phyloP scores from a whole-genome alignment of 805 yeast species.

The Wickerhamiella vanderwaltii region DNA sequence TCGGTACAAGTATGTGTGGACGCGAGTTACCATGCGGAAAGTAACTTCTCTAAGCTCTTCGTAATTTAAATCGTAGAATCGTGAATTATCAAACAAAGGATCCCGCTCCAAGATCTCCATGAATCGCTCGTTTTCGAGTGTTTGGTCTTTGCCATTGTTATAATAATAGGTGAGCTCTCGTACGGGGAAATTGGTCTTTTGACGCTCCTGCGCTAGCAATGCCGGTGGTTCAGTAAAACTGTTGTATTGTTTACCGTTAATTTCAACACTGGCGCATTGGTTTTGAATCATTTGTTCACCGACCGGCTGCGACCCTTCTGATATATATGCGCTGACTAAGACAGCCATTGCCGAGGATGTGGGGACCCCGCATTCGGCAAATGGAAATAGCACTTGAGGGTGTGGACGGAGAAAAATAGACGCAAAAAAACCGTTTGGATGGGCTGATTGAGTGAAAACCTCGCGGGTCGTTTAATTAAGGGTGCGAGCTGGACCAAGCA shows the following conservation, averaged over 20 bases:
- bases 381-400: no score
- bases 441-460: no score
- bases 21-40: constrained; percentile 25
- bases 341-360: not conserved
- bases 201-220: constrained; percentile 32
- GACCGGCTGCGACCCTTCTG: not conserved
- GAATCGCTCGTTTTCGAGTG: constrained; percentile 31
- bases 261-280: constrained; percentile 9
- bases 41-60: constrained; percentile 31
- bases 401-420: no score
- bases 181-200: constrained; percentile 27
- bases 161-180: constrained; percentile 33
- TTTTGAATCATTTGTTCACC: constrained; percentile 4
- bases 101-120: constrained; percentile 41
- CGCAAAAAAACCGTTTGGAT: no score
- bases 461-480: no score
- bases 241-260: constrained; percentile 16
- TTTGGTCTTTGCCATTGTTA: constrained; percentile 32
- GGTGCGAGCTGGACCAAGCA: no score
- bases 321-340: constrained; percentile 6
- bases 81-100: constrained; percentile 36
- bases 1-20: constrained; percentile 12
- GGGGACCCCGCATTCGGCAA: not conserved
- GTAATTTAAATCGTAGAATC: constrained; percentile 35
- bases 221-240: constrained; percentile 29